A percentile compares a stretch with the other conserved stretches of the same genome.
Conservation (phyloP, 2,329 filamentous ascomycete genomes). For the Diaporthe caulivora region DNA sequence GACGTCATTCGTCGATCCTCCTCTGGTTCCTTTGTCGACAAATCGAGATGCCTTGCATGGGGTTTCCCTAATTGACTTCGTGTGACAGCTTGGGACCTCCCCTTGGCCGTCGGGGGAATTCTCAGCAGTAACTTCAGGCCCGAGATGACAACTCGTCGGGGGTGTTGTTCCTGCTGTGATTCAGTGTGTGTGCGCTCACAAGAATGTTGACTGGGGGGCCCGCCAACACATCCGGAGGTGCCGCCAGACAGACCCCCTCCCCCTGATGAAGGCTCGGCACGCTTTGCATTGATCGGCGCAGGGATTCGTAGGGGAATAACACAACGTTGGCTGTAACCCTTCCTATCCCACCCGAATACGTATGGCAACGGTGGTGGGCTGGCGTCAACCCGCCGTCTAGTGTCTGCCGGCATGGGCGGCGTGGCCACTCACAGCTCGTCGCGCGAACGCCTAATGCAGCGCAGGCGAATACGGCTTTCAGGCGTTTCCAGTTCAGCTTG, state of each 20-base stretch:
- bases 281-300: slow-evolving; percentile 17
- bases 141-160: neutral
- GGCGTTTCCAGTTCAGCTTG: neutral
- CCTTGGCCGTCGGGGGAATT: neutral
- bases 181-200: too few relatives aligned
- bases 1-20: slow-evolving; percentile 25
- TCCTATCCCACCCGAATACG: neutral
- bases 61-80: slow-evolving; percentile 18
- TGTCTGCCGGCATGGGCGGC: neutral
- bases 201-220: neutral
- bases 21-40: neutral
- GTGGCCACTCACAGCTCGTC: neutral
- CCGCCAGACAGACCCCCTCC: slow-evolving; percentile 6
- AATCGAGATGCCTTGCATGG: slow-evolving; percentile 25
- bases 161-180: neutral
- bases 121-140: neutral
- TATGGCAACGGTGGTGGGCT: neutral
- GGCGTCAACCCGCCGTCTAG: slow-evolving; percentile 13
- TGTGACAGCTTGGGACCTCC: slow-evolving; percentile 12
- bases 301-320: neutral
- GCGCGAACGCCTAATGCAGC: neutral
- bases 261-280: slow-evolving; percentile 17
- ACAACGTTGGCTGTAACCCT: slow-evolving; percentile 13
- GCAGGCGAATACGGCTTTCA: slow-evolving; percentile 7
- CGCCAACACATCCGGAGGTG: slow-evolving; percentile 7